Base-by-base conservation (phyloP, 2,329 filamentous ascomycete species). In the Exophiala alcalophila region DNA sequence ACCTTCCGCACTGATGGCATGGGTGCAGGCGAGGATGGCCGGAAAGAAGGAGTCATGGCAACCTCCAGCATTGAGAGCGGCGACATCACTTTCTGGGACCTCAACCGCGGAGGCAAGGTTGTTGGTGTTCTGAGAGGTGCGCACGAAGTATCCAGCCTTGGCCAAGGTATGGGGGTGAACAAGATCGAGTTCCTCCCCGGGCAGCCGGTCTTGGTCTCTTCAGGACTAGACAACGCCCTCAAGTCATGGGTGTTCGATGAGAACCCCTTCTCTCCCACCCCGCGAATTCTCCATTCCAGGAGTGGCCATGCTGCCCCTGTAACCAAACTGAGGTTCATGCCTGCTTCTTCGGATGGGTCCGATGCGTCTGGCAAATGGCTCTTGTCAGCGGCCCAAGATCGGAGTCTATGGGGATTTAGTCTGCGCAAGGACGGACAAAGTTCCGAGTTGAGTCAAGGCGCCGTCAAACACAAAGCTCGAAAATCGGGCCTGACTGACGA, bases 171-270 rank as follows among this genome's bases (percentile, higher is more conserved):
- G 19, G 91, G 90, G 3, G 78, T 96, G 32, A 94, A 82, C 69
- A 90, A 86, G 60, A 71, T 94, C 14, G 87, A 96, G 57, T 98
- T 98, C 57, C 72, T 98, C 8, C 71, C 83, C 11, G 91, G 90
- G 0, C 94, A 98, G 62, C 85, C 88, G 4, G 84, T 97, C 2
- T 77, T 98, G 28, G 73, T 97, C 19, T 95, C 89, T 7, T 92
- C 88, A 52, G 94, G 92, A 4, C 74, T 86, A 33, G 92, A 98
- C 63, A 98, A 98, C 65, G 87, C 90, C 7, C 70, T 98, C 46
- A 94, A 91, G 62, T 90, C 89, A 4, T 96, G 91, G 91, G 92
- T 97, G 49, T 95, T 96, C 57, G 91, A 97, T 59, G 84, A 94
- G 62, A 83, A 83, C 0, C 90, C 91, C 0, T 95, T 95, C 62